phyloP scores from a whole-genome alignment of 768 basidiomycete genomes.

The Termitomyces bulborhizus region DNA sequence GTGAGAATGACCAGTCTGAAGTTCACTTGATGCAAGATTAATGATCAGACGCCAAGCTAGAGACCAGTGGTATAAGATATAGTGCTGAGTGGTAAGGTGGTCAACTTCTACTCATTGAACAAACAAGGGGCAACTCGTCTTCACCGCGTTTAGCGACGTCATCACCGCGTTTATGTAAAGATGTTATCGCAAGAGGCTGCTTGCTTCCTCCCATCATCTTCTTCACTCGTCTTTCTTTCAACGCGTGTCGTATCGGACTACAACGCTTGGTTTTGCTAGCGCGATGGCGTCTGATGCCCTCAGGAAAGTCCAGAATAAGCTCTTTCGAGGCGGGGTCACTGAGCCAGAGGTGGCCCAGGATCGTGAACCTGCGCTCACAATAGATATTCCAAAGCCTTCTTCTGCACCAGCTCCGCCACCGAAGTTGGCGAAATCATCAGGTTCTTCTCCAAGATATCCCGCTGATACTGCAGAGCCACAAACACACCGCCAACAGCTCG shows the following conservation, averaged over 20 bases:
- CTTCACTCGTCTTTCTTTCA: background rate
- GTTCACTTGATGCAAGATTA: background rate
- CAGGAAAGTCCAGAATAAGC: conserved; percentile 68
- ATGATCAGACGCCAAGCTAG: background rate
- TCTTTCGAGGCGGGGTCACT: conserved; percentile 47
- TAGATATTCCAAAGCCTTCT: conserved; percentile 60
- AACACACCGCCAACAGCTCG: conserved; percentile 61
- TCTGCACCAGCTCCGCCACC: conserved; percentile 36
- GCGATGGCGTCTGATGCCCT: conserved; percentile 35
- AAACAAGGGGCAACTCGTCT: too few species aligned
- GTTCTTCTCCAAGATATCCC: conserved; percentile 26
- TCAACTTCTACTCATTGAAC: background rate
- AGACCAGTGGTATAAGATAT: background rate
- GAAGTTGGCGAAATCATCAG: conserved; percentile 35
- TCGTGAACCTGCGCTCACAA: conserved; percentile 40
- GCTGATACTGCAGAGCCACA: conserved; percentile 15
- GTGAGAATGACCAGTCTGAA: background rate
- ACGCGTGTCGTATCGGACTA: background rate
- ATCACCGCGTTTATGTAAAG: conserved; percentile 2
- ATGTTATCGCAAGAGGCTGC: background rate
- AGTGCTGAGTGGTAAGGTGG: background rate
- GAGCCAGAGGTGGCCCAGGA: conserved; percentile 13
- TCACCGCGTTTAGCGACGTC: background rate
- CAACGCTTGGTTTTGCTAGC: background rate
- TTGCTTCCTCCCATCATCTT: background rate